Evolutionary conservation across 1,284 basidiomycete species (phyloP).

Genomic region (Cryptococcus sp.): DNA sequence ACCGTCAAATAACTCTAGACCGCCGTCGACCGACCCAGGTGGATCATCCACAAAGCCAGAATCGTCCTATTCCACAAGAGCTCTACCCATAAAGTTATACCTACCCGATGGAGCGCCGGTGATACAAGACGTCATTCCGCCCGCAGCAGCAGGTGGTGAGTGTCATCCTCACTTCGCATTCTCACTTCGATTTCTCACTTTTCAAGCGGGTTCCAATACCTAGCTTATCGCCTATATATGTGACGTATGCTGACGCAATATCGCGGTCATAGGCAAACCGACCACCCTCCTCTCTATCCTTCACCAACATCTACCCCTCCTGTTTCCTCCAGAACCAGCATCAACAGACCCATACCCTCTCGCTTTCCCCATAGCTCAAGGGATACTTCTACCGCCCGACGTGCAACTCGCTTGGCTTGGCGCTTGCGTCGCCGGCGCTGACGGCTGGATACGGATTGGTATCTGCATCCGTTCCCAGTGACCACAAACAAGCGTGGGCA

Average conservation of each 20-base stretch:
- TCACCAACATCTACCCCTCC: constrained; percentile 52
- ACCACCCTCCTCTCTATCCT: constrained; percentile 54
- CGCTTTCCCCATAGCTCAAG: constrained; percentile 72
- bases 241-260: neutral
- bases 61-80: constrained; percentile 74
- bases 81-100: constrained; percentile 84
- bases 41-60: constrained; percentile 56
- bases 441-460: constrained; percentile 91
- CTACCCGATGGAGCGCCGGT: constrained; percentile 83
- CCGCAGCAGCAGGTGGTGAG: constrained; percentile 55
- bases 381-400: constrained; percentile 80
- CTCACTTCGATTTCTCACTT: neutral
- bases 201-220: neutral
- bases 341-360: constrained; percentile 42
- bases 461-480: constrained; percentile 60
- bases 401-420: constrained; percentile 91
- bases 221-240: too few relatives aligned
- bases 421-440: constrained; percentile 82
- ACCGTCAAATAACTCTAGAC: constrained; percentile 51
- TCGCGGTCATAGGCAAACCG: constrained; percentile 46
- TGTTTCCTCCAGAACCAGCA: constrained; percentile 49
- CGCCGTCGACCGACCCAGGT: constrained; percentile 67
- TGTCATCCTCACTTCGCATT: neutral
- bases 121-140: constrained; percentile 82
- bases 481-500: neutral